These are phyloP conservation scores for Scleroderma bovista DNA, from an alignment of 768 basidiomycete genomes.

Conservation along the genomic window DNA sequence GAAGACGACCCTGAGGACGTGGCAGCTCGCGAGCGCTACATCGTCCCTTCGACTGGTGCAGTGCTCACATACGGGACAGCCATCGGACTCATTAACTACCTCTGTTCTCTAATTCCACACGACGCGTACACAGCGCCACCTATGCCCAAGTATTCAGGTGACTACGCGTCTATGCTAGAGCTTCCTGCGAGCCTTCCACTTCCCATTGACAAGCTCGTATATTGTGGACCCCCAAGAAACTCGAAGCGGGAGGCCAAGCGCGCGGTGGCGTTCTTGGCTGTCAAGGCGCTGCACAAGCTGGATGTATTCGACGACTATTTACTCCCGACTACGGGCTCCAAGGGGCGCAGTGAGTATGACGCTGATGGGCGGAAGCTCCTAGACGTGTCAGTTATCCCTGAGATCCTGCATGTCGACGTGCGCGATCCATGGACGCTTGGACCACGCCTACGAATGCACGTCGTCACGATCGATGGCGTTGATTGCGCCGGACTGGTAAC, in stretches of 20 bases:
- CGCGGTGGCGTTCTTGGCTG: constrained; percentile 75
- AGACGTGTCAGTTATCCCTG: constrained; percentile 43
- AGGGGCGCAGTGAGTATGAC: constrained; percentile 46
- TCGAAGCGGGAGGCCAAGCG: constrained; percentile 82
- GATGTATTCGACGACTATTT: constrained; percentile 81
- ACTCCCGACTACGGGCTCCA: constrained; percentile 56
- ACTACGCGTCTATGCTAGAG: constrained; percentile 51
- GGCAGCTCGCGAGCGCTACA: constrained; percentile 63
- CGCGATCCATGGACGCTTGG: constrained; percentile 64
- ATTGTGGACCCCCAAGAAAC: constrained; percentile 50
- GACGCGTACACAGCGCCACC: constrained; percentile 62
- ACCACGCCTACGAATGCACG: constrained; percentile 57
- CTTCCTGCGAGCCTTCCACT: constrained; percentile 68
- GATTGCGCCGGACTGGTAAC: constrained; percentile 60
- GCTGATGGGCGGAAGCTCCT: constrained; percentile 42
- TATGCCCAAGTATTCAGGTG: constrained; percentile 56
- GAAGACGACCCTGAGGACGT: constrained; percentile 53
- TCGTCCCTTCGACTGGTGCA: constrained; percentile 68
- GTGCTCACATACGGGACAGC: constrained; percentile 75
- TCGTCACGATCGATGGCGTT: constrained; percentile 45
- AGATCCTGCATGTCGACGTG: constrained; percentile 54
- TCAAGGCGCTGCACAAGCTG: constrained; percentile 60
- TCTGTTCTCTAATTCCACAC: constrained; percentile 73
- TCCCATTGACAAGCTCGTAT: constrained; percentile 46
- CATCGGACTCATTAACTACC: constrained; percentile 60